These are phyloP conservation scores for Alternaria hordeiaustralica DNA, from an alignment of 2,329 filamentous ascomycete species.

Conservation along the genomic window DNA sequence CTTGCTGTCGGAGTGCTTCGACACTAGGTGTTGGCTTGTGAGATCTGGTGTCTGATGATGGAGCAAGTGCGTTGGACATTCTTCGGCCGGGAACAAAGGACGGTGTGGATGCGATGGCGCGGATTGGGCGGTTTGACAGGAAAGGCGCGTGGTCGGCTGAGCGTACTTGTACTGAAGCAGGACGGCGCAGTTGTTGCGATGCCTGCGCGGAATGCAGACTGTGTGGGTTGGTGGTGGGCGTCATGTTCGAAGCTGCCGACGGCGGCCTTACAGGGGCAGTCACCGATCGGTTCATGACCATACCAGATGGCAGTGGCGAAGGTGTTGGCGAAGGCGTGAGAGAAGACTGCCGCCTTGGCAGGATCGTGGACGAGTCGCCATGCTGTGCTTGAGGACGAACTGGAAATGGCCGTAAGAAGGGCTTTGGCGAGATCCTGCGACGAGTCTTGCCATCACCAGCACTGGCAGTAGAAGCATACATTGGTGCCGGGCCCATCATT, in stretches of 20 bases:
- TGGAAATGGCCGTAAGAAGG: conserved; percentile 46
- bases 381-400: conserved; percentile 43
- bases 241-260: conserved; percentile 18
- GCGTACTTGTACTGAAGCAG: conserved; percentile 54
- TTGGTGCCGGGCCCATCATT: conserved; percentile 17
- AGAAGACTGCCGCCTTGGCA: conserved; percentile 42
- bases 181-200: conserved; percentile 46
- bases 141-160: conserved; percentile 53
- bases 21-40: conserved; percentile 30
- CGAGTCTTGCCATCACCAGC: conserved; percentile 16
- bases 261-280: conserved; percentile 34
- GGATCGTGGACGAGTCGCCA: conserved; percentile 29
- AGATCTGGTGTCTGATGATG: not conserved
- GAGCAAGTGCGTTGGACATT: conserved; percentile 24
- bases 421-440: conserved; percentile 43
- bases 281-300: conserved; percentile 40
- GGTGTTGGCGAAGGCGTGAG: conserved; percentile 26
- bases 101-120: conserved; percentile 38
- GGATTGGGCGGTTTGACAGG: conserved; percentile 46
- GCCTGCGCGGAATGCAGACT: conserved; percentile 14
- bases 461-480: conserved; percentile 12
- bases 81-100: conserved; percentile 38
- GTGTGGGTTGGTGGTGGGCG: conserved; percentile 17
- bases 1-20: conserved; percentile 36
- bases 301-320: conserved; percentile 32